Conservation (phyloP, 257 asterid species). For the Vinca minor region DNA sequence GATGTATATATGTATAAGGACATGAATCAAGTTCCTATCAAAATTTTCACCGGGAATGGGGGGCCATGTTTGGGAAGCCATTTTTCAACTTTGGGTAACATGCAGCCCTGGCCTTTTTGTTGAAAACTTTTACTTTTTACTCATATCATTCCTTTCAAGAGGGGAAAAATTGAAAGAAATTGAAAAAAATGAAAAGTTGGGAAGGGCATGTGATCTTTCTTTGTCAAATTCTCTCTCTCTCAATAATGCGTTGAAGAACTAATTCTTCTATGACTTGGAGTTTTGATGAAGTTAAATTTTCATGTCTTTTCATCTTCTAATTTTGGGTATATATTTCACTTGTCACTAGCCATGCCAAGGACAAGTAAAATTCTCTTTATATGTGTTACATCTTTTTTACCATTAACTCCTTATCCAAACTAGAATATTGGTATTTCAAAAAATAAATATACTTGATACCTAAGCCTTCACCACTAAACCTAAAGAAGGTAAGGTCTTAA, state of each 20-base stretch:
- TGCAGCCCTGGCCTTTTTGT: too few relatives aligned
- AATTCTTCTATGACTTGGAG: background rate
- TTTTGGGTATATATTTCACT: background rate
- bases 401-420: too few relatives aligned
- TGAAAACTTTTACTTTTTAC: constrained; percentile 16
- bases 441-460: too few relatives aligned
- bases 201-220: constrained; percentile 9
- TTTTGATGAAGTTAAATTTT: background rate
- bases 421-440: too few relatives aligned
- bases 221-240: constrained; percentile 9
- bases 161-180: background rate
- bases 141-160: constrained; percentile 13
- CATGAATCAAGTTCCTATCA: too few relatives aligned
- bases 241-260: constrained; percentile 13
- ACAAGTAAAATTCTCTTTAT: background rate
- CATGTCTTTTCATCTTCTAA: constrained; percentile 7
- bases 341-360: background rate
- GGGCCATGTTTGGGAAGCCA: constrained; percentile 31
- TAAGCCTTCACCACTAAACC: too few relatives aligned
- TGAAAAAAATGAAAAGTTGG: background rate
- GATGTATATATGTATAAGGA: too few relatives aligned
- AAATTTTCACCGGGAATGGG: constrained; percentile 27
- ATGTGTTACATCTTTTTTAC: too few relatives aligned
- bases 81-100: constrained; percentile 47
- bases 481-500: too few relatives aligned